Evolutionary conservation across 164 flowering plant genomes (phyloP), one percentile per base, ranked within the genome.

Genomic region (Euptelea pleiosperma): DNA sequence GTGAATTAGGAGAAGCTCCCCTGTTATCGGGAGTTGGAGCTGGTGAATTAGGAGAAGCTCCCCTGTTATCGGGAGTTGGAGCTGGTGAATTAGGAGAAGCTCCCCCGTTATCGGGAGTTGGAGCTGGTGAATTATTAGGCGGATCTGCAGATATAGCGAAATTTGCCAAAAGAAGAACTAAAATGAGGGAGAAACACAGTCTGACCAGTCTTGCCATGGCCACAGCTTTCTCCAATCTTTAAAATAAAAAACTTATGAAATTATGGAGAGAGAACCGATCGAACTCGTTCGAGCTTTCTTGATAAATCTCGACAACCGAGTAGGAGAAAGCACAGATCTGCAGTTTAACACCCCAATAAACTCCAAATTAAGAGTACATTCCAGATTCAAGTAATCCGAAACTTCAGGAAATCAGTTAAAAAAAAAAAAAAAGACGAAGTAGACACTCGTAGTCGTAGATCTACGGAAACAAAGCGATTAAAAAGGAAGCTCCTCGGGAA

Each of bases 131-230:
- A n/a, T n/a, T n/a, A n/a, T n/a, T n/a, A n/a, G n/a, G n/a, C n/a
- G n/a, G n/a, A 43, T 18, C 41, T 24, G 15, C 41, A 31, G 63
- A 58, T 33, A 25, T 1, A 31, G 58, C 25, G 44, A 58, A 25
- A 9, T 24, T 35, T 4, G 61, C 57, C 1, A 63, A 52, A 14
- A 69, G 34, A n/a, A 65, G 16, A 4, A 47, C 48, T 6, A 65
- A n/a, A 7, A 58, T 34, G 4, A 62, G 29, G n/a, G 35, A 19
- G 29, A 52, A 25, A 41, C 31, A 34, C 25, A 68, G 44, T 12
- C 36, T 16, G 1, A 11, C 34, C 30, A 43, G 16, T 52, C 51
- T 43, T 42, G 59, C 72, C 76, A 72, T 72, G 44, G 16, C 18
- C 33, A 42, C 30, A 60, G 33, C 41, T 52, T 14, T 22, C 11